A percentile compares a stretch with the other conserved stretches of the same genome.
Conservation (phyloP, 305 asterid genomes). For the Solanum aculeatissimum region DNA sequence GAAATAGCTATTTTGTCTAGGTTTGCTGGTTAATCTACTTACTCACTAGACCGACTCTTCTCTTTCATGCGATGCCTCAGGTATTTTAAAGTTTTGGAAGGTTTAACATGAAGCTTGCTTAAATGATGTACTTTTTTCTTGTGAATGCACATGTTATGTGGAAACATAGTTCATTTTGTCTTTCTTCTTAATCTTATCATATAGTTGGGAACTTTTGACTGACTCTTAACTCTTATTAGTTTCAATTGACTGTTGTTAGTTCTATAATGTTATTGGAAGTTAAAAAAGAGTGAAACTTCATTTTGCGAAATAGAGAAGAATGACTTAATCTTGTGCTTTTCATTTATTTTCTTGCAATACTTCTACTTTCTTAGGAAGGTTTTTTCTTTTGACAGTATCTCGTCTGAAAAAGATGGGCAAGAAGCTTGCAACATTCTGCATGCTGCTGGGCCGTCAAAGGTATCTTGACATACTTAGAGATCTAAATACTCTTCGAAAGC, state of each 20-base stretch:
- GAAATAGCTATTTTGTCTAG: background rate
- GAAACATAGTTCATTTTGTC: background rate
- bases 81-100: background rate
- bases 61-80: background rate
- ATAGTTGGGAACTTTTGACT: background rate
- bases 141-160: background rate
- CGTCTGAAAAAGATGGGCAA: conserved; percentile 85
- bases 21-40: background rate
- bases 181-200: background rate
- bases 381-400: conserved; percentile 38
- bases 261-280: background rate
- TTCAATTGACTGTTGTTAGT: background rate
- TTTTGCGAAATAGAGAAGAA: background rate
- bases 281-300: background rate
- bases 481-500: background rate
- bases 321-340: background rate
- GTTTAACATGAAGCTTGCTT: background rate
- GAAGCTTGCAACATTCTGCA: conserved; percentile 90
- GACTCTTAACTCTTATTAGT: background rate
- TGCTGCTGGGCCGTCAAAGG: conserved; percentile 97
- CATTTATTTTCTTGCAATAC: background rate
- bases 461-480: conserved; percentile 15
- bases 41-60: background rate
- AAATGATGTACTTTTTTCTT: background rate
- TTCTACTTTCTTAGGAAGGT: conserved; percentile 2